Base-by-base conservation (phyloP, 1,284 basidiomycete species). In the Cutaneotrichosporon sp. region DNA sequence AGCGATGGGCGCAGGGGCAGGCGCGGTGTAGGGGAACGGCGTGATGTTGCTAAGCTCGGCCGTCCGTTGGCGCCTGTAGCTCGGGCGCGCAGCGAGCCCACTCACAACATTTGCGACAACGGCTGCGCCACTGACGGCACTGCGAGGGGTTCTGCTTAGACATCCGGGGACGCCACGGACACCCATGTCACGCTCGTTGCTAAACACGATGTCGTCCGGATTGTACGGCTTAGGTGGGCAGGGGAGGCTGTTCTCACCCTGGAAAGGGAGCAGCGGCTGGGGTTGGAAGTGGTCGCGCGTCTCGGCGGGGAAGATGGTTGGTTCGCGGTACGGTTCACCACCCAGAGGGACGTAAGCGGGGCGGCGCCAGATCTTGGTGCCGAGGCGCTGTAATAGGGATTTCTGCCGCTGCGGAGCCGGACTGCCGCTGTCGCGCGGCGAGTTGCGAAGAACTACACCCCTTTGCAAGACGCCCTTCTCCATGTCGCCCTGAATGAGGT, bases 351-450 rank as follows among this genome's bases (percentile, higher is more conserved):
- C 18, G 31, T 53, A 53, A 31, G 31, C 18, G 5, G 30, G 51
- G 5, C 51, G 51, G 51, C 51, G 51, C 51, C 51, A 53, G 51
- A 53, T 32, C 30, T 53, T 53, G 18, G 30, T 53, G 16, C 51
- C 30, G 31, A 53, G 51, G 30, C 51, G 51, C 26, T 53, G 51
- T 14, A 53, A 31, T 16, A 53, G 26, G 13, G 51, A 32, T 31
- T 53, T 53, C 8, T 30, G 30, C 30, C 51, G 51, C 30, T 46
- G 42, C 18, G 42, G 42, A 5, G 18, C 2, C 18, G 18, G 42
- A 8, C 1, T 1, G 51, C 34, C 26, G 11, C 13, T 13, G 16
- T 31, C 14, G 51, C 30, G 31, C 30, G 13, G 18, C 22, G 50
- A 10, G 26, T 32, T 26, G 50, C 31, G 11, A 9, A 53, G 51